phyloP scores from a whole-genome alignment of 2,329 filamentous ascomycete genomes.

The Phaeosphaeria sp. region DNA sequence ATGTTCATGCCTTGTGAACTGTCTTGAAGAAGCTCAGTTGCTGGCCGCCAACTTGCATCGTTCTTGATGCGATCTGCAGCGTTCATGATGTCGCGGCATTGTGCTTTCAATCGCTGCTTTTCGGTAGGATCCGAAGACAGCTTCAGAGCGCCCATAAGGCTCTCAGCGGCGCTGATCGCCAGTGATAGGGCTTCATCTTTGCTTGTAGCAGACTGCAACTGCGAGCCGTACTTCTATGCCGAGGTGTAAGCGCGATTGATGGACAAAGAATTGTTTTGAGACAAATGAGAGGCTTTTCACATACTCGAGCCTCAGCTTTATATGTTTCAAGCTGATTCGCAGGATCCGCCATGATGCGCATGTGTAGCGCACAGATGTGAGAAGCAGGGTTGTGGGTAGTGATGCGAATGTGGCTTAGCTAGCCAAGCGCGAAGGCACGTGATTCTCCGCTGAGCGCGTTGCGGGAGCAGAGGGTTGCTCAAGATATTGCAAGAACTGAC shows the following conservation, averaged over 20 bases:
- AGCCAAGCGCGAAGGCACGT: conserved; percentile 15
- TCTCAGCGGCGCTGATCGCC: conserved; percentile 78
- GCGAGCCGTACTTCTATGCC: conserved; percentile 41
- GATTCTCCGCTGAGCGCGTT: background rate
- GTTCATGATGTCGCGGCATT: conserved; percentile 73
- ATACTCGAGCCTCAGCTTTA: conserved; percentile 44
- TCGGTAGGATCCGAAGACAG: conserved; percentile 68
- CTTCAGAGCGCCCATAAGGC: conserved; percentile 78
- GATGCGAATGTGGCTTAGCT: conserved; percentile 9
- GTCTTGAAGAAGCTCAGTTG: conserved; percentile 8
- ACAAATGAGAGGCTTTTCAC: conserved; percentile 17
- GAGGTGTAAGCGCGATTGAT: conserved; percentile 18
- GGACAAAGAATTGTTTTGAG: background rate
- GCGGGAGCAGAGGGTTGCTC: background rate
- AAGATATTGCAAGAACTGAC: background rate
- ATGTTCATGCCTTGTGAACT: conserved; percentile 21
- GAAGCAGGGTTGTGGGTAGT: background rate
- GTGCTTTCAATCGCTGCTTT: conserved; percentile 69
- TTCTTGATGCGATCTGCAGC: conserved; percentile 78
- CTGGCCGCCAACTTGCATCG: conserved; percentile 30
- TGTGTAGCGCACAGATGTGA: background rate
- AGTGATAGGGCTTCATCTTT: conserved; percentile 73
- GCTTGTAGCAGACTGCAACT: conserved; percentile 58
- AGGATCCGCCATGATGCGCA: conserved; percentile 35
- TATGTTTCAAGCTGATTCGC: conserved; percentile 30